Conservation (phyloP, 768 basidiomycete species). For the Imleria badia region DNA sequence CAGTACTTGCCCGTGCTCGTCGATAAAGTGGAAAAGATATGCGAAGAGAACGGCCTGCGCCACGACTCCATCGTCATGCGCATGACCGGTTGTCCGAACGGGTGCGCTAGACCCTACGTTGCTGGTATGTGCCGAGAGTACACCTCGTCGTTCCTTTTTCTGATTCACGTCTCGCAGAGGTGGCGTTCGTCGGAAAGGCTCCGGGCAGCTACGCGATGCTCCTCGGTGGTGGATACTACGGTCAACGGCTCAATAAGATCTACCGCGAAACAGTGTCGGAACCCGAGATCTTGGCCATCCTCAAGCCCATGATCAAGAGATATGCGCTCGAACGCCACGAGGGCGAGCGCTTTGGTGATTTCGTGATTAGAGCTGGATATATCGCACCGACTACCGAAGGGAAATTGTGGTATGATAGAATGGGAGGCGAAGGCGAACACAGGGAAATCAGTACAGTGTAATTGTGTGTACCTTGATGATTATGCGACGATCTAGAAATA, state of each 20-base stretch:
- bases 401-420: slow-evolving; percentile 80
- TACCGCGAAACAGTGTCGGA: slow-evolving; percentile 90
- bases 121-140: slow-evolving; percentile 53
- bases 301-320: slow-evolving; percentile 90
- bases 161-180: slow-evolving; percentile 49
- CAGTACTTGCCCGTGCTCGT: slow-evolving; percentile 91
- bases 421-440: slow-evolving; percentile 75
- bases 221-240: slow-evolving; percentile 93
- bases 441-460: slow-evolving; percentile 30
- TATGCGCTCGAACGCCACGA: slow-evolving; percentile 85
- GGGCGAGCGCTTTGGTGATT: slow-evolving; percentile 95
- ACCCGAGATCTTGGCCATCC: slow-evolving; percentile 86
- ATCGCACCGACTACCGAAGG: slow-evolving; percentile 85
- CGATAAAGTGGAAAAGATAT: slow-evolving; percentile 92
- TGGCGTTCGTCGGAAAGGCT: slow-evolving; percentile 96
- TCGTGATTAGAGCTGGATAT: slow-evolving; percentile 88
- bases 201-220: slow-evolving; percentile 92
- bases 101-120: slow-evolving; percentile 90
- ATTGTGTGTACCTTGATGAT: background rate
- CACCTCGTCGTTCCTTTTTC: background rate
- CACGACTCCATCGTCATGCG: slow-evolving; percentile 97
- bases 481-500: background rate
- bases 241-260: slow-evolving; percentile 94
- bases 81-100: slow-evolving; percentile 97
- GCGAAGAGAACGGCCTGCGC: slow-evolving; percentile 89